Evolutionary conservation across 208 protist species (phyloP).

Genomic region (Phytomonas francai): DNA sequence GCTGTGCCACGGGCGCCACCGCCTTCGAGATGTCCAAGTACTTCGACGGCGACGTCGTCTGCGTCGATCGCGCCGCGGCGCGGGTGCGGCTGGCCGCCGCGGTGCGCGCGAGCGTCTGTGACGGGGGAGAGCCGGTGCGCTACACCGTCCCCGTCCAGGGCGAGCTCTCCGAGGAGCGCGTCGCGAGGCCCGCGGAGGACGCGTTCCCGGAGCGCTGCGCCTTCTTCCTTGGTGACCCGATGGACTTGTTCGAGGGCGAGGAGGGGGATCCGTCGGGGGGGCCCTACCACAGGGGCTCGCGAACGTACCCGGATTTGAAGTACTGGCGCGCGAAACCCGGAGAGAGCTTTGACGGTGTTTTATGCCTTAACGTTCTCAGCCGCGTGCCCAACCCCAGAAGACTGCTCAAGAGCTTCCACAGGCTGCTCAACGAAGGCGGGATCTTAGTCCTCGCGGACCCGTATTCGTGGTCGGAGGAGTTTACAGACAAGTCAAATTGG

Average conservation of each 20-base stretch:
- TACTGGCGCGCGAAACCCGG: constrained; percentile 40
- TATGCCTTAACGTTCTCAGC: constrained; percentile 77
- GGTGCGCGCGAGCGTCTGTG: constrained; percentile 15
- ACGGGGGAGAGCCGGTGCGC: constrained; percentile 16
- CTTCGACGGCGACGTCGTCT: constrained; percentile 61
- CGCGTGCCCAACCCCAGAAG: constrained; percentile 62
- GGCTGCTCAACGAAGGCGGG: constrained; percentile 42
- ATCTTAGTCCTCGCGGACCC: constrained; percentile 74
- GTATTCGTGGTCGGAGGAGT: constrained; percentile 81
- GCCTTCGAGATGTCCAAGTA: constrained; percentile 75
- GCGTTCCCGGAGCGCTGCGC: constrained; percentile 30
- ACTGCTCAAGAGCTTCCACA: constrained; percentile 42
- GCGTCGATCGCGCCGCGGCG: constrained; percentile 65
- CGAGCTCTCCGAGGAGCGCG: constrained; percentile 35
- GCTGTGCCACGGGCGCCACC: constrained; percentile 76
- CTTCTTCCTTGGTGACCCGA: constrained; percentile 61
- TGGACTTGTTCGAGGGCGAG: constrained; percentile 42
- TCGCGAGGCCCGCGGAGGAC: constrained; percentile 16
- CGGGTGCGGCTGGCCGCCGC: constrained; percentile 68
- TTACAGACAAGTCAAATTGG: constrained; percentile 53
- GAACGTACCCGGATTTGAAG: constrained; percentile 21
- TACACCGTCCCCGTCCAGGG: constrained; percentile 60
- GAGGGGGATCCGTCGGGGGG: constrained; percentile 1
- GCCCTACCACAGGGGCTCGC: constrained; percentile 9
- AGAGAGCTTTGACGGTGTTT: constrained; percentile 67